Evolutionary conservation across 805 yeast species (phyloP), one percentile per base, ranked within the genome.

Genomic region (Candida vartiovaarae): DNA sequence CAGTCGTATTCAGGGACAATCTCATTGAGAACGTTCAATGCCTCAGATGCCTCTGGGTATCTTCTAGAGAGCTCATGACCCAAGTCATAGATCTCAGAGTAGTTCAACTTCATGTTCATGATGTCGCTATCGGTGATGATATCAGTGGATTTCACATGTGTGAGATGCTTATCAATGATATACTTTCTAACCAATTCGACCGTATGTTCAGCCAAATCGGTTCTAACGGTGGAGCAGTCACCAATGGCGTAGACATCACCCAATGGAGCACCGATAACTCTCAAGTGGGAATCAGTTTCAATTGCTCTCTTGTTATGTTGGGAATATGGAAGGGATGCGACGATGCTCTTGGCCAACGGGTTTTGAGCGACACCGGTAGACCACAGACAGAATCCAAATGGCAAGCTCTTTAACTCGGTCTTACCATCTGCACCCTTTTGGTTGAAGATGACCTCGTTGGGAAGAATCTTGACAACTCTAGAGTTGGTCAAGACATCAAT

Each of bases 171-270:
- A 40, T 70, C 71, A 44, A 66, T 66, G 42, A 70, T 69, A 52
- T 64, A 70, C 47, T 64, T 70, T 52, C 74, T 66, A 49, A 80
- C 66, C 45, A 74, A 68, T 43, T 71, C 72, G 29, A 74, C 71
- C 15, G 80, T 71, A 48, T 78, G 78, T 34, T 71, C 77, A 8
- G 80, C 76, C 36, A 79, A 57, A 39, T 76, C 78, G 1, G 82
- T 74, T 52, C 83, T 73, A 25, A 81, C 75, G 1, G 86, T 80
- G 3, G 86, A 66, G 54, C 87, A 81, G 59, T 81, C 88, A 39
- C 88, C 88, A 53, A 81, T 76, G 3, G 85, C 86, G 54, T 80
- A 81, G 27, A 80, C 82, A 46, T 78, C 83, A 45, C 84, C 84
- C 34, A 68, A 55, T 29, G 84, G 83, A 4, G 85, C 76, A 28